These are phyloP conservation scores for Candida ponderosae DNA, from an alignment of 805 yeast species.

Conservation along the genomic window DNA sequence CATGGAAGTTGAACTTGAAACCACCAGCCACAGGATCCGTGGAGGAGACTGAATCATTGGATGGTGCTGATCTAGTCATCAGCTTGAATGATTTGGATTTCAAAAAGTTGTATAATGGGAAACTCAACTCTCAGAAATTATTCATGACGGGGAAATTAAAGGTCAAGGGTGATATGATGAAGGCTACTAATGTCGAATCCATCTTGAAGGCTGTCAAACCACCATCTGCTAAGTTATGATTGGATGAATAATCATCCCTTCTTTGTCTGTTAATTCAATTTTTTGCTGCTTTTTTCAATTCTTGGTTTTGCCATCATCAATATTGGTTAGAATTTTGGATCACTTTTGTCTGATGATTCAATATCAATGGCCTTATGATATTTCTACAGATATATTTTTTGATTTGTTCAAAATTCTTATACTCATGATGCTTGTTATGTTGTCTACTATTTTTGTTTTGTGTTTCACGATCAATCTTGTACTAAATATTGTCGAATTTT, in stretches of 20 bases:
- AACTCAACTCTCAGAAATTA: conserved; percentile 77
- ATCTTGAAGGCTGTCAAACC: conserved; percentile 50
- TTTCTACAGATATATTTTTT: too few species aligned
- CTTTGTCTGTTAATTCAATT: too few species aligned
- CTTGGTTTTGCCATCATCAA: too few species aligned
- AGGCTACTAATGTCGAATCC: conserved; percentile 70
- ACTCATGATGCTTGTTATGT: too few species aligned
- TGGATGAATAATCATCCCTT: background rate
- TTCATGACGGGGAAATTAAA: conserved; percentile 80
- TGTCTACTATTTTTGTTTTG: too few species aligned
- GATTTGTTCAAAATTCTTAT: too few species aligned
- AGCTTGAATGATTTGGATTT: conserved; percentile 61
- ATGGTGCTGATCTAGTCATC: conserved; percentile 54
- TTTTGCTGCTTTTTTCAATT: too few species aligned
- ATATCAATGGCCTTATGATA: too few species aligned
- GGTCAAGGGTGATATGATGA: conserved; percentile 86
- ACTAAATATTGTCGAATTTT: too few species aligned
- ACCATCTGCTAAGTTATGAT: conserved; percentile 35
- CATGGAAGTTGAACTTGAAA: conserved; percentile 67
- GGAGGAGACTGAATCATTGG: conserved; percentile 35
- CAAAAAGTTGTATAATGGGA: conserved; percentile 63
- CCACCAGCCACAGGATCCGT: conserved; percentile 37
- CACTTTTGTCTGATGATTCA: too few species aligned
- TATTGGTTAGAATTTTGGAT: too few species aligned
- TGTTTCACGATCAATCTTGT: too few species aligned